These are phyloP conservation scores for Borealophlyctis nickersoniae DNA, from an alignment of 192 early-diverging fungal genomes.

Conservation along the genomic window DNA sequence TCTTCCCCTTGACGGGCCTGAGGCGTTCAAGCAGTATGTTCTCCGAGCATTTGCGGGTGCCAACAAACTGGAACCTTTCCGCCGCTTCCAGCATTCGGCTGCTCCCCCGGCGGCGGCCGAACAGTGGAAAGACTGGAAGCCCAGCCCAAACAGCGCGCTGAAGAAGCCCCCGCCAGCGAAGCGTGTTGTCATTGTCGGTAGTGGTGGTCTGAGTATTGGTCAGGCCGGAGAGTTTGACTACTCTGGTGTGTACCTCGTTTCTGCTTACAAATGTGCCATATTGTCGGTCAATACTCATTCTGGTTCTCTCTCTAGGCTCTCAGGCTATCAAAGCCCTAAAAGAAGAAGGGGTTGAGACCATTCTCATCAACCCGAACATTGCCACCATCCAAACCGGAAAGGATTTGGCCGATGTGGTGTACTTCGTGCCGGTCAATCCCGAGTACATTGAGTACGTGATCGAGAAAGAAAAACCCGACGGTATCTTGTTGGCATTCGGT, in stretches of 20 bases:
- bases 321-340: constrained; percentile 97
- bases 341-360: constrained; percentile 87
- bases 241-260: constrained; percentile 63
- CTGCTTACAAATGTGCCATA: constrained; percentile 5
- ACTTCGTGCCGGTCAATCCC: constrained; percentile 92
- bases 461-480: constrained; percentile 92
- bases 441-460: constrained; percentile 91
- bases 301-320: constrained; percentile 55
- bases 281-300: constrained; percentile 3
- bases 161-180: constrained; percentile 25
- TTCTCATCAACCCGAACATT: constrained; percentile 99
- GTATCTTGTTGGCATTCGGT: constrained; percentile 92
- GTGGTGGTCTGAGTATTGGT: constrained; percentile 91
- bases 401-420: constrained; percentile 88
- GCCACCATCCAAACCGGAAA: constrained; percentile 97
- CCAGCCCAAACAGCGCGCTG: constrained; percentile 11
- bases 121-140: constrained; percentile 20
- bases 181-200: constrained; percentile 86
- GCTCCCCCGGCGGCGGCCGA: background rate
- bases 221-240: constrained; percentile 99
- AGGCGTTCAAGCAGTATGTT: constrained; percentile 17
- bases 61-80: constrained; percentile 12
- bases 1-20: constrained; percentile 12
- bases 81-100: background rate
- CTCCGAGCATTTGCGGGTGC: constrained; percentile 2